Evolutionary conservation across 148 eudicot species (phyloP), one percentile per base, ranked within the genome.

Genomic region (Hydrangea macrophylla): DNA sequence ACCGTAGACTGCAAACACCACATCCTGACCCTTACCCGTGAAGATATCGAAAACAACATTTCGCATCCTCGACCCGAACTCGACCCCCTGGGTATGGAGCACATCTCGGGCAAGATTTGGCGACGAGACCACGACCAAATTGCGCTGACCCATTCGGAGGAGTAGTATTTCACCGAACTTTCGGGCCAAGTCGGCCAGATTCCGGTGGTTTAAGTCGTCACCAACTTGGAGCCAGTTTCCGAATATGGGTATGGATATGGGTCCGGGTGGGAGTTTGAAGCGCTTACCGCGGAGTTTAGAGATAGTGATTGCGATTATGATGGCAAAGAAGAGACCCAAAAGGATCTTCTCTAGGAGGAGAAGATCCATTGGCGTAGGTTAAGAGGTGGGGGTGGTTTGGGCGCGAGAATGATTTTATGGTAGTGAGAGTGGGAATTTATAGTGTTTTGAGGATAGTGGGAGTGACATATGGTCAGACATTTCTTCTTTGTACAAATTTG

Each of bases 181-280:
- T 65, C 84, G 85, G 39, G 96, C 90, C 13, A 83, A 61, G 0
- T 75, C 83, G 6, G 81, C 70, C 20, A 90, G 64, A 68, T 85
- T 80, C 2, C 86, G 70, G 75, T 90, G 96, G 76, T 90, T 85
- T 6, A 90, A 42, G 60, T 90, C 90, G 56, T 90, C 90, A 0
- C 96, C 96, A 33, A 90, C 92, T 51, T 90, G 96, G 0, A 90
- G 70, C 96, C 96, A 90, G 78, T 85, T 90, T 0, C 96, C 96
- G 73, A 90, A 83, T 0, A 90, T 68, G 27, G 96, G 96, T 0
- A 85, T 80, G 0, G 92, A 84, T 15, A 83, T 1, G 3, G 96
- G 96, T 0, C 92, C 96, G 0, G 96, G 96, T 0, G 96, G 96
- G 36, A 90, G 89, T 0, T 79, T 83, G 53, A 84, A 71, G 0